Evolutionary conservation across 2,329 filamentous ascomycete genomes (phyloP).

Genomic region (Curvularia spicifera): DNA sequence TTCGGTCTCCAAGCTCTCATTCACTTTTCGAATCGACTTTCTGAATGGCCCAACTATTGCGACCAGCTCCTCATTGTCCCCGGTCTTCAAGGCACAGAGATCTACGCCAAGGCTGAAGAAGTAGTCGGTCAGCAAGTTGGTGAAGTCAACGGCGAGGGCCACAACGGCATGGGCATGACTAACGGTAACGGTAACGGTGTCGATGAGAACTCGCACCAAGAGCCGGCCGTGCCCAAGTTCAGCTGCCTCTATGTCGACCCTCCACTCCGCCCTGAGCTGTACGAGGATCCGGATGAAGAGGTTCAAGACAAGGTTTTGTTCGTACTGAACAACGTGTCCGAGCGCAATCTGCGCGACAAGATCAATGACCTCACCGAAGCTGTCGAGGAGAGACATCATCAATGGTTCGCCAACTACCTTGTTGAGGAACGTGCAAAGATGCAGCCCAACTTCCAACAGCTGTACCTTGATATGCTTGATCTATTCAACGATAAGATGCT

Average conservation of each 20-base stretch:
- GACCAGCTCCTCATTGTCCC: constrained; percentile 82
- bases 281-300: constrained; percentile 83
- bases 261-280: constrained; percentile 66
- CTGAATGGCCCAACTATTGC: constrained; percentile 96
- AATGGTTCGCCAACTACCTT: constrained; percentile 95
- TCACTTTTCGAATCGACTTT: constrained; percentile 80
- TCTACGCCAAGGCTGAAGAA: constrained; percentile 81
- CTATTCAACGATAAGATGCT: constrained; percentile 79
- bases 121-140: constrained; percentile 72
- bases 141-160: constrained; percentile 58
- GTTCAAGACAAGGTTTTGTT: constrained; percentile 94
- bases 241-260: constrained; percentile 78
- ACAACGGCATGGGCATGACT: constrained; percentile 60
- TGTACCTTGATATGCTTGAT: constrained; percentile 89
- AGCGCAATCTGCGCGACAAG: constrained; percentile 84
- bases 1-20: constrained; percentile 95
- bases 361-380: constrained; percentile 80
- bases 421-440: constrained; percentile 96
- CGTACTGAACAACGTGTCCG: constrained; percentile 93
- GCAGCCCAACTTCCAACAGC: constrained; percentile 93
- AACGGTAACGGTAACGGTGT: constrained; percentile 78
- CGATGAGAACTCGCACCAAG: constrained; percentile 66
- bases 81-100: constrained; percentile 81
- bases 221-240: constrained; percentile 74
- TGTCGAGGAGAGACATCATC: constrained; percentile 80